Base-by-base conservation (phyloP, 305 asterid genomes). In the Fraxinus floribunda region DNA sequence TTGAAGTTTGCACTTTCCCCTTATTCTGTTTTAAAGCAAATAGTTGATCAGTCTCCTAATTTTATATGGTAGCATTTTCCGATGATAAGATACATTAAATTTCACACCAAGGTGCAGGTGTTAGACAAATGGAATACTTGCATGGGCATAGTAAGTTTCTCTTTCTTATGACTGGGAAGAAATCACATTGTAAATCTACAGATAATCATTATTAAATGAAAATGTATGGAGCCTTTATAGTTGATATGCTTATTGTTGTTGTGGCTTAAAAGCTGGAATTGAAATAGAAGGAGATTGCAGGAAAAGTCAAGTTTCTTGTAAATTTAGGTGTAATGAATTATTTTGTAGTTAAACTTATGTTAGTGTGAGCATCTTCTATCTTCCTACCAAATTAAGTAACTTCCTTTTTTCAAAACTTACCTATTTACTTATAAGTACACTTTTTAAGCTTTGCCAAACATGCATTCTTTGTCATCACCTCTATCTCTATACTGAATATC, bases 91-190 rank as follows among this genome's bases (percentile, higher is more conserved):
- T 78, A 30, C 2, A 10, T 60, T 22, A 39, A 22, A 1, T 3
- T 38, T 78, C 41, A 49, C 79, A 49, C 76, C 71, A 62, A 64
- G 55, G 1, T 77, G 29, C 90, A 90, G 94, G 95, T 79, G 13
- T 76, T 76, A 88, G 86, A 85, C 89, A 68, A 66, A 66, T 85
- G 20, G 93, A 88, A 72, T 89, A 86, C 68, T 81, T 91, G 32
- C 77, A 74, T 81, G 93, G 90, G 30, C 86, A 81, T 79, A 83
- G 86, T 81, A 93, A 89, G 83, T 86, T 88, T 86, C 85, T 90
- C 73, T 73, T 76, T 62, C 85, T 87, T 80, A 88, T 80, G 76
- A 84, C 92, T 81, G 93, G 90, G 86, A 88, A 82, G 82, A 82
- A 80, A 41, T 88, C 88, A 44, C 84, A 57, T 85, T 86, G 91